These are phyloP conservation scores for Mrakia frigida DNA, from an alignment of 768 basidiomycete species.

Conservation along the genomic window DNA sequence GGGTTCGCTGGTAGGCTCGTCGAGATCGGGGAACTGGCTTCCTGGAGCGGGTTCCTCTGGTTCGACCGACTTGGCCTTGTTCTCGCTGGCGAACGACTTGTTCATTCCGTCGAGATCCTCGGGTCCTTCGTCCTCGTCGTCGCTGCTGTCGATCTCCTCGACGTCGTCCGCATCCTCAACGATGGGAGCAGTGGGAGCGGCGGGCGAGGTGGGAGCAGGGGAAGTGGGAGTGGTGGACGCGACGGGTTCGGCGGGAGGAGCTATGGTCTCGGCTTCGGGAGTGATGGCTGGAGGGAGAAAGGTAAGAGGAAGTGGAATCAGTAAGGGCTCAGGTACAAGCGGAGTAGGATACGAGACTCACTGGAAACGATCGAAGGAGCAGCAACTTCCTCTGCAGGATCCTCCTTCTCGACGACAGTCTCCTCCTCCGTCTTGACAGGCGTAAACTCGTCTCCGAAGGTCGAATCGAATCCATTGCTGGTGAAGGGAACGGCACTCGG, in stretches of 20 bases:
- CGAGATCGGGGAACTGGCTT: conserved; percentile 10
- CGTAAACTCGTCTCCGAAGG: conserved; percentile 26
- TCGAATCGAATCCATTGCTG: conserved; percentile 7
- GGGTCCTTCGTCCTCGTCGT: conserved; percentile 44
- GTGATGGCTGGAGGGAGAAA: not conserved
- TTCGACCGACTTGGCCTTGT: conserved; percentile 21
- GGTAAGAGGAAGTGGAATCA: conserved; percentile 30
- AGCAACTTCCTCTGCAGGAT: too few species aligned
- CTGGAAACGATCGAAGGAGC: not conserved
- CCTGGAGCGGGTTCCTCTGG: conserved; percentile 1
- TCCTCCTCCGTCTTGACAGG: conserved; percentile 9
- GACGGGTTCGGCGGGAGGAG: conserved; percentile 9
- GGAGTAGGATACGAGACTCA: conserved; percentile 23
- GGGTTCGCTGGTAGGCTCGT: conserved; percentile 12
- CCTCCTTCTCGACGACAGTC: not conserved
- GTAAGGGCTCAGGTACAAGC: conserved; percentile 26
- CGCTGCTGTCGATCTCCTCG: conserved; percentile 36
- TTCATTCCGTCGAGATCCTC: conserved; percentile 43
- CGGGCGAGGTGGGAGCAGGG: conserved; percentile 18
- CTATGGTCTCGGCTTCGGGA: not conserved
- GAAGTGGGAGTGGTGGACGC: conserved; percentile 14
- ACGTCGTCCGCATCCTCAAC: conserved; percentile 3
- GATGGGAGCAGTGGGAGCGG: conserved; percentile 11
- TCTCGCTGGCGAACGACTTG: conserved; percentile 7
- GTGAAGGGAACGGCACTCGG: conserved; percentile 10